Evolutionary conservation across 768 basidiomycete genomes (phyloP).

Genomic region (Mrakia hoshinonis): DNA sequence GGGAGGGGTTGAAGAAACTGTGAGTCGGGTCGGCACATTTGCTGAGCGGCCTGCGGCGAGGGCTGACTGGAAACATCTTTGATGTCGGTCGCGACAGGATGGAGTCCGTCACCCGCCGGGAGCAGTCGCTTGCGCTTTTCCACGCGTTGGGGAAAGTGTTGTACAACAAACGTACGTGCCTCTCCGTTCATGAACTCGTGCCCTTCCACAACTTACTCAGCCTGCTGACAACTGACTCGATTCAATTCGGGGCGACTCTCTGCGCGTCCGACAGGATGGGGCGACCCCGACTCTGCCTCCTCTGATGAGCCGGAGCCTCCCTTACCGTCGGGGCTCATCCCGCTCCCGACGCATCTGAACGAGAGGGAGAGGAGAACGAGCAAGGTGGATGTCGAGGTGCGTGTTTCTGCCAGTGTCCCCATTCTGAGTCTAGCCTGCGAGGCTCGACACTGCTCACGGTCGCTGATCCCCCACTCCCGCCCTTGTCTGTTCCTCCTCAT

Average conservation of each 20-base stretch:
- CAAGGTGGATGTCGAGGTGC: slow-evolving; percentile 67
- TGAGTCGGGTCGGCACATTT: slow-evolving; percentile 31
- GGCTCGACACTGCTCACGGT: neutral
- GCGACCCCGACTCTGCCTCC: slow-evolving; percentile 29
- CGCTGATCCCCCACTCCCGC: neutral
- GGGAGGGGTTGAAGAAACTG: slow-evolving; percentile 38
- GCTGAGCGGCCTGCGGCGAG: no score
- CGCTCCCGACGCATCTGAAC: neutral
- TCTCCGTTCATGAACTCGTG: slow-evolving; percentile 24
- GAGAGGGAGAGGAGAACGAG: slow-evolving; percentile 54
- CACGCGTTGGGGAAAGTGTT: slow-evolving; percentile 87
- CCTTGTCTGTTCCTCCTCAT: neutral
- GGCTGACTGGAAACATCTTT: no score
- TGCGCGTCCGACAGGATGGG: slow-evolving; percentile 32
- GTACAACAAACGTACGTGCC: slow-evolving; percentile 87
- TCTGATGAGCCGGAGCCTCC: no score
- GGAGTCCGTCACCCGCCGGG: slow-evolving; percentile 68
- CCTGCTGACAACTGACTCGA: neutral
- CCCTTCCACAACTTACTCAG: neutral
- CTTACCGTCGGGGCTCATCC: neutral
- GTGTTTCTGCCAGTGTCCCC: slow-evolving; percentile 29
- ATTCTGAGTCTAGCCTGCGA: neutral
- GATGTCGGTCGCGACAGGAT: slow-evolving; percentile 44
- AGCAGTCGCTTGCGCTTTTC: slow-evolving; percentile 79
- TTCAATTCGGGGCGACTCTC: no score